Evolutionary conservation across 179 eudicot species (phyloP), one percentile per base, ranked within the genome.

Genomic region (Drosera spatulata): DNA sequence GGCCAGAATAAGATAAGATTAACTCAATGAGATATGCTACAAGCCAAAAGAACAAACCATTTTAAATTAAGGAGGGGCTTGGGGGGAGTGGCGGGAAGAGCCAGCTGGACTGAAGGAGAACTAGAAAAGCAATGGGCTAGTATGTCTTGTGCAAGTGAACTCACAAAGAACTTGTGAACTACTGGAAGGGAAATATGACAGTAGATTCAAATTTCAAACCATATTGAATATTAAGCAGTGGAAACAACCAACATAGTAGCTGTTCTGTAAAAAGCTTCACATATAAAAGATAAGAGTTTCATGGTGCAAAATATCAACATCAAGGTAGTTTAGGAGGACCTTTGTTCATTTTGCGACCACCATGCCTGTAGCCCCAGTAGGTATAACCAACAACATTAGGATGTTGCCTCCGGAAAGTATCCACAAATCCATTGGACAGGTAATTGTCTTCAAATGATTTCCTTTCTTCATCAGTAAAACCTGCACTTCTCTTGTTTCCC

Each of bases 401-500:
- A 63, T 93, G 99, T 71, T 86, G 95, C 71, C 73, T 80, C 73
- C 99, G 77, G 61, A 84, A 88, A 22, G 33, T 93, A 69, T 93
- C 95, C 5, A 93, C 93, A 66, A 86, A 84, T 61, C 96, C 99
- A 61, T 75, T 70, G 46, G 81, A 70, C 50, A 93, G 67, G 58
- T 80, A 93, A 77, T 86, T 88, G 4, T 64, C 67, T 67, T 78
- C 78, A 59, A 93, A 93, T 61, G 96, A 93, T 53, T 78, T 77
- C 70, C 99, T 84, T 78, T 93, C 99, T 82, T 93, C 99, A 37
- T 63, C 74, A 1, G 99, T 93, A 64, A 93, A 93, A 60, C 99
- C 99, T 53, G 96, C 95, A 78, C 93, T 91, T 70, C 95, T 81
- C 72, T 66, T 88, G 69, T 91, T 91, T 72, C 98, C 98, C 96